phyloP scores from a whole-genome alignment of 495 filamentous ascomycete genomes.

The Daldinia concentrica region DNA sequence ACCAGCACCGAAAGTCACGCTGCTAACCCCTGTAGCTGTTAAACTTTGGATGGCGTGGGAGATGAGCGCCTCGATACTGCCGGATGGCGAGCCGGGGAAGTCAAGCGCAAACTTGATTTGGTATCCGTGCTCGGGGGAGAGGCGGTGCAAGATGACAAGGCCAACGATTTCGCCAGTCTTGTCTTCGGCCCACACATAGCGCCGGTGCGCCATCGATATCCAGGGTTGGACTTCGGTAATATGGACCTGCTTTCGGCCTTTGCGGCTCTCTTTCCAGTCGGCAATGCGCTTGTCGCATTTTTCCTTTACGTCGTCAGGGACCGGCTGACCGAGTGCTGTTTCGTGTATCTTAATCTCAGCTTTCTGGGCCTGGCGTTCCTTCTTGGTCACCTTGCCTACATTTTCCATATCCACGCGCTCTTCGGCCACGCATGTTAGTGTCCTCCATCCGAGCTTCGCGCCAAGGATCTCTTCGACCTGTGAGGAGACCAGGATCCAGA shows the following conservation, averaged over 20 bases:
- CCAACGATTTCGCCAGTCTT: slow-evolving; percentile 73
- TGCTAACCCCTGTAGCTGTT: slow-evolving; percentile 67
- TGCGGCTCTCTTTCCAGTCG: slow-evolving; percentile 81
- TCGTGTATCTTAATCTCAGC: slow-evolving; percentile 80
- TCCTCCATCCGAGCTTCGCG: slow-evolving; percentile 80
- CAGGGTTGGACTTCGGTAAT: slow-evolving; percentile 85
- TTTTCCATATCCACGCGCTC: slow-evolving; percentile 79
- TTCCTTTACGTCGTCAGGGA: slow-evolving; percentile 68
- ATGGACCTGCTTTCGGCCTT: slow-evolving; percentile 80
- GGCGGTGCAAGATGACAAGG: slow-evolving; percentile 76
- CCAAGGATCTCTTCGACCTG: slow-evolving; percentile 78
- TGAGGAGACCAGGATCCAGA: slow-evolving; percentile 79
- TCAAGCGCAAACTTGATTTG: slow-evolving; percentile 90
- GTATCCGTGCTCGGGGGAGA: slow-evolving; percentile 79
- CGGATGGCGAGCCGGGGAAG: slow-evolving; percentile 80
- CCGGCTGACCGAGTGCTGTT: slow-evolving; percentile 66
- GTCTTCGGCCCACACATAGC: slow-evolving; percentile 80
- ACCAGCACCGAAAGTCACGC: slow-evolving; percentile 82
- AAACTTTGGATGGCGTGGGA: slow-evolving; percentile 77
- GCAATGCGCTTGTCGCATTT: slow-evolving; percentile 74
- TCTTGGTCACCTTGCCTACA: slow-evolving; percentile 68
- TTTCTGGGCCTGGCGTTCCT: slow-evolving; percentile 75
- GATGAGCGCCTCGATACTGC: slow-evolving; percentile 82
- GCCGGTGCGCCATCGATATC: slow-evolving; percentile 78
- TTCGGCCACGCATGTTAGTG: slow-evolving; percentile 83